A percentile compares a stretch with the other conserved stretches of the same genome.
These are phyloP conservation scores for Linderina pennispora DNA, from an alignment of 192 early-diverging fungal species.

Conservation along the genomic window DNA sequence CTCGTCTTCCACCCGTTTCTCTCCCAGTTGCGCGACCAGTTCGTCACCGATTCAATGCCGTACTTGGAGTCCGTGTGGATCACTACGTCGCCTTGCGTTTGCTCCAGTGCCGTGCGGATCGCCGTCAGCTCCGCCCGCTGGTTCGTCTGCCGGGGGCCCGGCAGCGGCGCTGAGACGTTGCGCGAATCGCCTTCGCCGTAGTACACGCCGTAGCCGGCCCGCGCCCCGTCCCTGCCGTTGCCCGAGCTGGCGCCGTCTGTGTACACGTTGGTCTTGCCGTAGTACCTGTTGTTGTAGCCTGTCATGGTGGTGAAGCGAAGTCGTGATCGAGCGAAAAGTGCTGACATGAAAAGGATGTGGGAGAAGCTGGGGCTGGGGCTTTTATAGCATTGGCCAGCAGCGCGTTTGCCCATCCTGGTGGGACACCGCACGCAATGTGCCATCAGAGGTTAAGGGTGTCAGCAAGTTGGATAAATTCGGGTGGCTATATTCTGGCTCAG, in stretches of 20 bases:
- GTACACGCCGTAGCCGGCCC: slow-evolving; percentile 50
- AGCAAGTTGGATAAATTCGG: too few species aligned
- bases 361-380: too few species aligned
- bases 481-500: too few species aligned
- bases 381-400: too few species aligned
- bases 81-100: neutral
- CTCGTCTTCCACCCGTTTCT: slow-evolving; percentile 7
- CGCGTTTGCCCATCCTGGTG: too few species aligned
- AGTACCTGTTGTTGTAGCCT: too few species aligned
- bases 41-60: slow-evolving; percentile 15
- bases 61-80: slow-evolving; percentile 20
- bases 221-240: slow-evolving; percentile 41
- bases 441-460: too few species aligned
- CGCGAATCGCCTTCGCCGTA: slow-evolving; percentile 44
- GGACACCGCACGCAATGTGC: too few species aligned
- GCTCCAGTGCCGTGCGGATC: slow-evolving; percentile 9
- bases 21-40: slow-evolving; percentile 15
- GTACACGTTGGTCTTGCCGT: slow-evolving; percentile 19
- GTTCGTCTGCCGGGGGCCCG: slow-evolving; percentile 13
- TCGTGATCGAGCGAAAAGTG: too few species aligned
- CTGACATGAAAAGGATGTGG: too few species aligned
- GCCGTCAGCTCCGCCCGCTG: slow-evolving; percentile 25
- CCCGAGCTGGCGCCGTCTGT: slow-evolving; percentile 49
- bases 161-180: slow-evolving; percentile 42
- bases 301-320: too few species aligned